Base-by-base conservation (phyloP, 2,329 filamentous ascomycete genomes). In the Cladophialophora chaetospira region DNA sequence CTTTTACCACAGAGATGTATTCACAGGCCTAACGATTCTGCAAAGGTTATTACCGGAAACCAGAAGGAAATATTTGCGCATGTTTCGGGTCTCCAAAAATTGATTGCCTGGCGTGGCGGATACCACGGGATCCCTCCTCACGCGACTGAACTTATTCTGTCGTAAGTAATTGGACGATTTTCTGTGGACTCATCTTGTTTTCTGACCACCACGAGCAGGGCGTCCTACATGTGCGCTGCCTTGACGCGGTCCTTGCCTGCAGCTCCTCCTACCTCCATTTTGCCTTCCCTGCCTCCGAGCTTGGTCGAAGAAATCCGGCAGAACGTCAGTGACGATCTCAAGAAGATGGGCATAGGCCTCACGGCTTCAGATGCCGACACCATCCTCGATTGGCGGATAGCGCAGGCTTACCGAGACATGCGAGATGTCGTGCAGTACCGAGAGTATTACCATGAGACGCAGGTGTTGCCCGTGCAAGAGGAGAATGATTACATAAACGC, bases 161-260 rank as follows among this genome's bases (percentile, higher is more conserved):
- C 55, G 55, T 57, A 36, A 48, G 48, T 15, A 19, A 46, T 40
- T 36, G 36, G 23, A 47, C 13, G 36, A 8, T 21, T 3, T 38
- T 38, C 36, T 5, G 17, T 33, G 26, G 15, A 5, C 23, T 5
- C 10, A n/a, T 42, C 17, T 21, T 25, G n/a, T 25, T 35, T 17
- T 26, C 48, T 57, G 31, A 57, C 13, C 19, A 25, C 28, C 19
- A 8, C 3, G 25, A 43, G 15, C 50, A 58, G 55, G 13, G 19
- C 55, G 25, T 58, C 55, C 13, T 58, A 58, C 36, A 58, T 58
- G 55, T 54, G 55, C 31, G 55, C 55, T 3, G 55, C 55, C 13
- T 26, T 58, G 50, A 54, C 55, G 36, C 36, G 49, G 33, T 48
- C 50, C 15, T 36, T 58, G 6, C 55, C 55, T 54, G 25, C 55